A percentile compares a stretch with the other conserved stretches of the same genome.
phyloP scores from a whole-genome alignment of 1,284 basidiomycete species.

The Tausonia pullulans region DNA sequence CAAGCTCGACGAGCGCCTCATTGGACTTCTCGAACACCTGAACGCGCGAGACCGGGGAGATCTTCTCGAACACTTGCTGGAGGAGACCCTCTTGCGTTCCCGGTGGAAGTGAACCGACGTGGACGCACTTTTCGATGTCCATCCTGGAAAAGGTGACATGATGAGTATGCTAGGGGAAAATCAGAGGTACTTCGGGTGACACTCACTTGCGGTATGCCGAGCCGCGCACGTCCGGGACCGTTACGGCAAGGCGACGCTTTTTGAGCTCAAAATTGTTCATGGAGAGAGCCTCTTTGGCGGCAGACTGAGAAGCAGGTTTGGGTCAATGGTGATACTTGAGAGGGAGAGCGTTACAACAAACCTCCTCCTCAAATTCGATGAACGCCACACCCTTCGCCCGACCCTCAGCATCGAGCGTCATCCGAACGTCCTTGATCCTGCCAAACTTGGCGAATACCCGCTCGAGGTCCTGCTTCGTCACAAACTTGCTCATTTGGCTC shows the following conservation, averaged over 20 bases:
- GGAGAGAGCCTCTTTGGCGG: conserved; percentile 51
- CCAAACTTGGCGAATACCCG: conserved; percentile 45
- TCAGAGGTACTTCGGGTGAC: background rate
- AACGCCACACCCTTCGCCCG: conserved; percentile 81
- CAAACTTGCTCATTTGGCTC: conserved; percentile 65
- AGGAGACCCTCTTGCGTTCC: conserved; percentile 71
- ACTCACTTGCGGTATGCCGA: conserved; percentile 36
- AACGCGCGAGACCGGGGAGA: conserved; percentile 57
- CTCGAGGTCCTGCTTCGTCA: conserved; percentile 58
- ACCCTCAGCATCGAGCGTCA: conserved; percentile 60
- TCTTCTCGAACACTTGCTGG: conserved; percentile 75
- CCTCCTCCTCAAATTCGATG: conserved; percentile 76
- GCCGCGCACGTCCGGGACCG: conserved; percentile 61
- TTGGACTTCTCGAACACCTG: conserved; percentile 55
- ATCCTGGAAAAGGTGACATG: background rate
- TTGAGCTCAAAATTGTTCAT: conserved; percentile 78
- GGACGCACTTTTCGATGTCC: conserved; percentile 37
- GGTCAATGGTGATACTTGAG: background rate
- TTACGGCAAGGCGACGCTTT: conserved; percentile 71
- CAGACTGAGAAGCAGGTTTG: background rate
- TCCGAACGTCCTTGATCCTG: conserved; percentile 30
- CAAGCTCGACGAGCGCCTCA: conserved; percentile 60
- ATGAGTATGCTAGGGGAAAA: background rate
- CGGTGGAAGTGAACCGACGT: conserved; percentile 60
- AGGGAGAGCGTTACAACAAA: conserved; percentile 30